Conservation (phyloP, 768 basidiomycete species). For the Strobilomyces confusus region DNA sequence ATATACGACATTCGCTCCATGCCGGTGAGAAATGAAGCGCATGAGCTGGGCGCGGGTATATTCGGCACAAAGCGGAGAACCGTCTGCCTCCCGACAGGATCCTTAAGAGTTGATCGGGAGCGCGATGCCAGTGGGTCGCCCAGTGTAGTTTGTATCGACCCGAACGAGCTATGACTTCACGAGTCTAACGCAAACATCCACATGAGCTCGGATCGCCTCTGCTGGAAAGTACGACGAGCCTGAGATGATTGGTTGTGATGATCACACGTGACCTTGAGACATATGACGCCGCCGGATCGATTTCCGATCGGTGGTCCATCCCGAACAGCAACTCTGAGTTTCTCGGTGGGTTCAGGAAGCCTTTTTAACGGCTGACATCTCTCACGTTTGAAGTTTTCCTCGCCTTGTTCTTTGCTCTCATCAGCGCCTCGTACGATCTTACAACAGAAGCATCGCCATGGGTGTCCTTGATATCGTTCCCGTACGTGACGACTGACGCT, state of each 20-base stretch:
- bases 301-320: not conserved
- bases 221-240: too few species aligned
- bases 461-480: conserved; percentile 83
- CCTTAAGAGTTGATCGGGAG: not conserved
- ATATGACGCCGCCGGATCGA: not conserved
- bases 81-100: not conserved
- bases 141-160: not conserved
- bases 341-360: conserved; percentile 12
- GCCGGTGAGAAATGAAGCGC: not conserved
- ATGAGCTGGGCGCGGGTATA: not conserved
- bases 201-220: not conserved
- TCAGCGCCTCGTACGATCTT: conserved; percentile 12
- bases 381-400: not conserved
- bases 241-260: not conserved
- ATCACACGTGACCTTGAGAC: not conserved
- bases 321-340: not conserved
- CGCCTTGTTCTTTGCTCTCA: not conserved
- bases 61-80: not conserved
- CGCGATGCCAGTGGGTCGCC: not conserved
- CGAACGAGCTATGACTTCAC: not conserved
- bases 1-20: not conserved
- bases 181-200: not conserved
- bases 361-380: not conserved
- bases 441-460: conserved; percentile 39
- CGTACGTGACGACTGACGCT: conserved; percentile 42